Base-by-base conservation (phyloP, 1,284 basidiomycete genomes). In the Waitea zeae region DNA sequence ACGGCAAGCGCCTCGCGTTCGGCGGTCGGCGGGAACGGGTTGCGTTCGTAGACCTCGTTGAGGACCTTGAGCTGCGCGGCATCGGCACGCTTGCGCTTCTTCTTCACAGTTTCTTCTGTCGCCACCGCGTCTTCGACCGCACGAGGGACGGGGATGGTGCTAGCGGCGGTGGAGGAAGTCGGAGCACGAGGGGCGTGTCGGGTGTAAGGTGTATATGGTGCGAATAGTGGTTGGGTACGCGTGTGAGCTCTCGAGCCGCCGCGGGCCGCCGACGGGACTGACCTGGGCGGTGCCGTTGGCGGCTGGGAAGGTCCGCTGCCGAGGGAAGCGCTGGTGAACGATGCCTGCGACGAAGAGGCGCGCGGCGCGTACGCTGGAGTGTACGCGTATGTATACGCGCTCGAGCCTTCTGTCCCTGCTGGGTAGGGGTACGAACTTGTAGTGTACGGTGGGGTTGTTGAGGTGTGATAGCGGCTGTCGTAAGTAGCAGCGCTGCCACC, bases 41-140 rank as follows among this genome's bases (percentile, higher is more conserved):
- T 86, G 38, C 81, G 67, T 40, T 59, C 61, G 48, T 83, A 86
- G 0, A 71, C 74, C 47, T 80, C 78, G 47, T 83, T 84, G 47
- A 86, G 59, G 28, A 80, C 70, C 49, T 78, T 76, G 38, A 86
- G 60, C 45, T 86, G 81, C 27, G 64, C 63, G 6, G 78, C 74
- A 45, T 83, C 79, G 3, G 81, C 82, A 36, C 81, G 70, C 59
- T 82, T 81, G 49, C 81, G 69, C 56, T 86, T 86, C 60, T 83
- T 84, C 62, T 86, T 86, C 45, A 81, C 70, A 17, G n/a, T n/a
- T n/a, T n/a, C n/a, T n/a, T n/a, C n/a, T n/a, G 63, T 58, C 13
- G 77, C 67, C 46, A 78, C 78, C 31, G 68, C 62, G 13, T 15
- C 47, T 46, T 6, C 41, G 44, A 9, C 43, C 40, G 40, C 48